phyloP scores from a whole-genome alignment of 2,329 filamentous ascomycete species.

The Venturia aucupariae region DNA sequence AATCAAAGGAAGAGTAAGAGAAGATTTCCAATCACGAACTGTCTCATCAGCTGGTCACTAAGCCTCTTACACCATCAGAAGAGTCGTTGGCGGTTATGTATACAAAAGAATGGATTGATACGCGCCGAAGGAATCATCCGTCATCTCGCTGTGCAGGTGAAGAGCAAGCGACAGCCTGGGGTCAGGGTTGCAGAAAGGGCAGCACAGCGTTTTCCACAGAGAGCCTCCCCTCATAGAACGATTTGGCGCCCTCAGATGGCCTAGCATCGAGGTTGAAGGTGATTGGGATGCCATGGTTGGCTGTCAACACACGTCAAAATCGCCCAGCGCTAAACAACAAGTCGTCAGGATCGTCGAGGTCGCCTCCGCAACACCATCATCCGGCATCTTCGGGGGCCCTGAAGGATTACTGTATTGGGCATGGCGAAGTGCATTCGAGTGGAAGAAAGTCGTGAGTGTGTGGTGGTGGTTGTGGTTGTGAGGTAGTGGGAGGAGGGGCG shows the following conservation, averaged over 20 bases:
- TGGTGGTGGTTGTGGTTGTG: no score
- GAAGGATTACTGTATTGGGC: neutral
- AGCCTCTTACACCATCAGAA: neutral
- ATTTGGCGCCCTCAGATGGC: neutral
- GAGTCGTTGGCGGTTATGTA: slow-evolving; percentile 1
- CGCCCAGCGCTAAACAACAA: neutral
- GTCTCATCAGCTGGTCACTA: slow-evolving; percentile 1
- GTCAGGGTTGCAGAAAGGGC: neutral
- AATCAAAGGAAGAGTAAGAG: neutral
- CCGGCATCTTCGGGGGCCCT: neutral
- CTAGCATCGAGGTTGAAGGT: neutral
- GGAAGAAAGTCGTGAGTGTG: no score
- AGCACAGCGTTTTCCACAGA: neutral
- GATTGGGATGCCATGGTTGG: neutral
- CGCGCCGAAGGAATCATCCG: neutral
- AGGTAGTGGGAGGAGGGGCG: no score
- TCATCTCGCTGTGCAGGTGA: neutral
- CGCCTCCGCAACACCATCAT: neutral
- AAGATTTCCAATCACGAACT: neutral
- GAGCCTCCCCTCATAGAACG: neutral
- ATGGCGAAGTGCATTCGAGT: no score
- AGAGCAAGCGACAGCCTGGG: neutral
- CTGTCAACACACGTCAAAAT: neutral
- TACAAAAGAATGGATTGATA: neutral
- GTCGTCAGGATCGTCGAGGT: neutral